Conservation (phyloP, 371 early-diverging fungal species). For the Lichtheimia ramosa region DNA sequence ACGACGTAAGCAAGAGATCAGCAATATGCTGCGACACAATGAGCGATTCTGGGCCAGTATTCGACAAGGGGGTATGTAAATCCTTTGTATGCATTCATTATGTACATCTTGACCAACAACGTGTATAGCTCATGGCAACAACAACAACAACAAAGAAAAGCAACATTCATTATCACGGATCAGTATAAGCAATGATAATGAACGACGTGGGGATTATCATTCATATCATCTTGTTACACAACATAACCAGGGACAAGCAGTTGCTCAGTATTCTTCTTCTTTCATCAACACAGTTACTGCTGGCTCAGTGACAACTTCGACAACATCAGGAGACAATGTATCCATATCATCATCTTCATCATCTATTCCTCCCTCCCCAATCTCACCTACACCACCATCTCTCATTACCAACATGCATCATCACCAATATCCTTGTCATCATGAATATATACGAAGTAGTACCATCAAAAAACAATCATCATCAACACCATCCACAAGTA, state of each 20-base stretch:
- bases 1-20: constrained; percentile 26
- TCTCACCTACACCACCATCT: not conserved
- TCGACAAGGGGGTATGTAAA: constrained; percentile 13
- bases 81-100: not conserved
- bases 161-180: not conserved
- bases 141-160: no score
- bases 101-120: not conserved
- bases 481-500: not conserved
- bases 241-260: not conserved
- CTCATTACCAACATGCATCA: not conserved
- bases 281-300: not conserved
- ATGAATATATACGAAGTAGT: not conserved
- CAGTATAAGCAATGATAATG: not conserved
- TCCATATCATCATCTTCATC: constrained; percentile 1
- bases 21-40: constrained; percentile 33
- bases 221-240: not conserved
- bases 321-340: not conserved
- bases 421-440: not conserved
- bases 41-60: constrained; percentile 33
- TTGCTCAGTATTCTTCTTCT: not conserved
- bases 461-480: not conserved
- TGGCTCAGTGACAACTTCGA: not conserved
- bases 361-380: not conserved
- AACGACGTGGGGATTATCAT: no score
- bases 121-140: no score